Conservation (phyloP, 345 rosid genomes). For the Pugionium dolabratum region DNA sequence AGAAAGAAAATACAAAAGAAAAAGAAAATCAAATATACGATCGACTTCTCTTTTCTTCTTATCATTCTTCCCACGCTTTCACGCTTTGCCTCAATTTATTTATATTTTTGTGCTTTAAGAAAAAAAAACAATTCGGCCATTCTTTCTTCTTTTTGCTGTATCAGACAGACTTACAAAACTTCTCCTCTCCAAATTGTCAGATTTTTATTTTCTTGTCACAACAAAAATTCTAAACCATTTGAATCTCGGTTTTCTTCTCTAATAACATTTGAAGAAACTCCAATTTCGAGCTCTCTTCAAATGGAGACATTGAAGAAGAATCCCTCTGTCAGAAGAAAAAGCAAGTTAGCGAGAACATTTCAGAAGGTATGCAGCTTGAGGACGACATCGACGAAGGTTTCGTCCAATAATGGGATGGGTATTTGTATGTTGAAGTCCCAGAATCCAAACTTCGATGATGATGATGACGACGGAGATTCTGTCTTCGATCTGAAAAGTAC, state of each 20-base stretch:
- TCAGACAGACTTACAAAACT: not conserved
- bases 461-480: slow-evolving; percentile 34
- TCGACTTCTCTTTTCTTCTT: not conserved
- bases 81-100: slow-evolving; percentile 34
- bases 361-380: slow-evolving; percentile 63
- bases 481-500: slow-evolving; percentile 39
- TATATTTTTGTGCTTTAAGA: not conserved
- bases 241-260: slow-evolving; percentile 22
- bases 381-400: slow-evolving; percentile 47
- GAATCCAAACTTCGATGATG: slow-evolving; percentile 44
- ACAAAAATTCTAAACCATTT: not conserved
- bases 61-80: slow-evolving; percentile 43
- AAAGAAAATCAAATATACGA: not conserved
- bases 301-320: slow-evolving; percentile 64
- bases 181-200: slow-evolving; percentile 8
- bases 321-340: slow-evolving; percentile 47
- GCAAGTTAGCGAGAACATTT: slow-evolving; percentile 68
- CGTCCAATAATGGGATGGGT: slow-evolving; percentile 68
- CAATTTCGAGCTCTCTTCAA: slow-evolving; percentile 18
- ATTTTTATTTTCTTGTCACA: slow-evolving; percentile 13
- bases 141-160: slow-evolving; percentile 23
- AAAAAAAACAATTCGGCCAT: not conserved
- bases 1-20: no score
- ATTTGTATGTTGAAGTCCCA: slow-evolving; percentile 66
- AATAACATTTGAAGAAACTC: not conserved